A percentile compares a stretch with the other conserved stretches of the same genome.
Conservation (phyloP, 2,329 filamentous ascomycete genomes). For the Arthrobotrys megalospora region DNA sequence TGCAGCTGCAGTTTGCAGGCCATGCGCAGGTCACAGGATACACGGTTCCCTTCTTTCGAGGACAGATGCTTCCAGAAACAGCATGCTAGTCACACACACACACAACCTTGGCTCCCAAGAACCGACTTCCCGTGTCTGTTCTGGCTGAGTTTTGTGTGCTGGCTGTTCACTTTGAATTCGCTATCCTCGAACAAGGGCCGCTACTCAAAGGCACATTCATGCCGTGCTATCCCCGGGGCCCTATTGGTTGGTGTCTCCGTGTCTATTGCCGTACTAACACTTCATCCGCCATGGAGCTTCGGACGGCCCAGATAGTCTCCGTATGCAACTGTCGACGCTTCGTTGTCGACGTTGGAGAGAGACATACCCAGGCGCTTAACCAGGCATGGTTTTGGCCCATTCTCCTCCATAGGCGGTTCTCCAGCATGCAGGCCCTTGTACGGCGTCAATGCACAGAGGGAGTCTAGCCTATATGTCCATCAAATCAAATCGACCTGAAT, state of each 20-base stretch:
- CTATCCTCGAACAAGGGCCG: conserved; percentile 51
- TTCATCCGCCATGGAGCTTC: conserved; percentile 46
- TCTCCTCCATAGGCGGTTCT: conserved; percentile 17
- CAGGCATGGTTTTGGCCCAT: conserved; percentile 11
- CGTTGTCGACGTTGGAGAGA: conserved; percentile 17
- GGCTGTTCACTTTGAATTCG: conserved; percentile 8
- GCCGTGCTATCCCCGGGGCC: conserved; percentile 44
- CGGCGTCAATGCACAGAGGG: conserved; percentile 48
- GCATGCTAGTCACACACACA: conserved; percentile 58
- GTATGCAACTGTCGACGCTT: conserved; percentile 26
- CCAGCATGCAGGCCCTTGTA: conserved; percentile 33
- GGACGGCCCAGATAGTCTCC: conserved; percentile 39
- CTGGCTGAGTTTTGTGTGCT: conserved; percentile 36
- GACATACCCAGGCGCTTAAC: conserved; percentile 51
- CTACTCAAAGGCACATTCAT: conserved; percentile 52
- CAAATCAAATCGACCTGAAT: conserved; percentile 10
- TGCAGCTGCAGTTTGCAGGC: conserved; percentile 60
- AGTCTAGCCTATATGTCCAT: conserved; percentile 21
- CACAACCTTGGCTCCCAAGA: conserved; percentile 35
- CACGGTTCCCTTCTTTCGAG: conserved; percentile 41
- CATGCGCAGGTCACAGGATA: conserved; percentile 61
- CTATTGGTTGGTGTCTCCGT: conserved; percentile 38
- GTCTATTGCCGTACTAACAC: background rate
- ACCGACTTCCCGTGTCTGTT: conserved; percentile 36
- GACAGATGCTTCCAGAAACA: conserved; percentile 58